phyloP scores from a whole-genome alignment of 306 rosid genomes.

The Quercus cerris region DNA sequence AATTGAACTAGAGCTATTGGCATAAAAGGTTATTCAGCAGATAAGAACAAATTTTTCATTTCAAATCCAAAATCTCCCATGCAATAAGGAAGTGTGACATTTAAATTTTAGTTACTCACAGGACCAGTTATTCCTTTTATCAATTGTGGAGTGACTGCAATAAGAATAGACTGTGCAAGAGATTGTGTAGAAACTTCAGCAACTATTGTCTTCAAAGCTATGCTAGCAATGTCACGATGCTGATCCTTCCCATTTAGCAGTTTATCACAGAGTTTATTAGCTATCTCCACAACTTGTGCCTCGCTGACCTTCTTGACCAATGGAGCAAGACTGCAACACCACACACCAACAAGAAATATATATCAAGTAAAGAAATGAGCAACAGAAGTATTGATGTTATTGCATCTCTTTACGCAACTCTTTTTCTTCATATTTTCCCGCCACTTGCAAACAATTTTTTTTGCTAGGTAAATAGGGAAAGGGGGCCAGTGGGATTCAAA shows the following conservation, averaged over 20 bases:
- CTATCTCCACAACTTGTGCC: conserved; percentile 88
- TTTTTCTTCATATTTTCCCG: background rate
- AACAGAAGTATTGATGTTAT: background rate
- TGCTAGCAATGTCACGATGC: conserved; percentile 94
- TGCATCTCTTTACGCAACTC: background rate
- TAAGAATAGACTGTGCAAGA: conserved; percentile 85
- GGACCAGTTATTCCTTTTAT: conserved; percentile 73
- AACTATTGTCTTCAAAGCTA: conserved; percentile 93
- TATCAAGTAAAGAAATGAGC: background rate
- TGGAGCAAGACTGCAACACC: conserved; percentile 78
- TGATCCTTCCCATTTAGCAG: conserved; percentile 89
- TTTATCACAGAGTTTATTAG: conserved; percentile 73
- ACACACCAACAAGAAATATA: conserved; percentile 4
- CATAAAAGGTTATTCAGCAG: background rate
- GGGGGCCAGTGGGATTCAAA: too few species aligned
- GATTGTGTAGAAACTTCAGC: conserved; percentile 83
- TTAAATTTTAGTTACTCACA: conserved; percentile 46
- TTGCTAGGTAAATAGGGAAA: too few species aligned
- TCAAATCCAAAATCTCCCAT: conserved; percentile 11
- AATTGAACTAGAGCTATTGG: too few species aligned
- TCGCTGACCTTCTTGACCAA: conserved; percentile 86
- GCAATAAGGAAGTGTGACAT: background rate
- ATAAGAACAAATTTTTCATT: background rate
- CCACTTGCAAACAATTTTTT: background rate
- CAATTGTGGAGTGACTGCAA: conserved; percentile 69